Percentiles rank a stretch among this genome's conserved stretches.
Evolutionary conservation across 768 basidiomycete species (phyloP).

Genomic region (Termitomyces sp.): DNA sequence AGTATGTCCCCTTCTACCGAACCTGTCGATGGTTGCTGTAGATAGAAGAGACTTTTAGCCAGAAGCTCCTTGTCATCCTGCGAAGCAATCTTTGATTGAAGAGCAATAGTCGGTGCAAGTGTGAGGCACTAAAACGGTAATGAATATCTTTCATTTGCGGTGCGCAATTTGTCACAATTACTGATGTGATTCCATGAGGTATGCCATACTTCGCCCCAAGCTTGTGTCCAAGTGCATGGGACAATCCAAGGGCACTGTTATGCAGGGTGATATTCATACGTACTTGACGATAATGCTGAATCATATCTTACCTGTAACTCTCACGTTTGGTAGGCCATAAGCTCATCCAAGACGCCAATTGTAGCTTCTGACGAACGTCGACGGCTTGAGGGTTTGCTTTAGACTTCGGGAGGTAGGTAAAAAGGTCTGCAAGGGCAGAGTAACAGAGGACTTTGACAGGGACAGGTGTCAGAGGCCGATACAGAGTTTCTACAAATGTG

Average conservation of each 20-base stretch:
- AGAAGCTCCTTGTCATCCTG: constrained; percentile 60
- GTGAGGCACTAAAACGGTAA: constrained; percentile 54
- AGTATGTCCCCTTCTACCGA: constrained; percentile 59
- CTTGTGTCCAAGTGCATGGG: constrained; percentile 70
- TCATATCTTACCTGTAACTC: constrained; percentile 41
- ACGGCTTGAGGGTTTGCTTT: constrained; percentile 55
- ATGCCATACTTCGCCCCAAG: constrained; percentile 71
- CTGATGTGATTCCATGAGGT: constrained; percentile 83
- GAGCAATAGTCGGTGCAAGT: constrained; percentile 54
- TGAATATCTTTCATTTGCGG: neutral
- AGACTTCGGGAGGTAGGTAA: constrained; percentile 64
- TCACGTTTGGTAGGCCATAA: constrained; percentile 62
- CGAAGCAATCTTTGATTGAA: constrained; percentile 54
- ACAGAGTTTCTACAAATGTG: constrained; percentile 50
- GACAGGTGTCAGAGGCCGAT: constrained; percentile 47
- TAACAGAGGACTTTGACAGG: constrained; percentile 65
- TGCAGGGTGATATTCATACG: neutral
- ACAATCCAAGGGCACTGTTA: constrained; percentile 61
- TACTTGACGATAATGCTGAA: neutral
- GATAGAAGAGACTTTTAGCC: constrained; percentile 51
- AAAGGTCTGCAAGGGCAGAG: constrained; percentile 64
- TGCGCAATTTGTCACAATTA: constrained; percentile 24
- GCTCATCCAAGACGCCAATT: constrained; percentile 79
- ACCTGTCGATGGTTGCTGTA: constrained; percentile 57
- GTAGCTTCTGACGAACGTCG: constrained; percentile 59